A percentile compares a stretch with the other conserved stretches of the same genome.
phyloP scores from a whole-genome alignment of 306 rosid genomes.

The Mimosa bimucronata region DNA sequence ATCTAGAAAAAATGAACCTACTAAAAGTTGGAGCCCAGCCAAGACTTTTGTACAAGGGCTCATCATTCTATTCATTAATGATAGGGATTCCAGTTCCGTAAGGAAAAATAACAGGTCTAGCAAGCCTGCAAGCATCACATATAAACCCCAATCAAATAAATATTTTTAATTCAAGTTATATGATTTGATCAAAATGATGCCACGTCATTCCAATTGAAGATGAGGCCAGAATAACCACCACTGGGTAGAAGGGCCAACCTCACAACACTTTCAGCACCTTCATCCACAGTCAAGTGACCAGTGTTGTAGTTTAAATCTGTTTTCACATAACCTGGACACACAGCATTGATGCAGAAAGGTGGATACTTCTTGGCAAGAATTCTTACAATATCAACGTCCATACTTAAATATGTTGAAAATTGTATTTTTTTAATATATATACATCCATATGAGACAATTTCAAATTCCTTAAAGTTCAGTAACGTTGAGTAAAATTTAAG shows the following conservation, averaged over 20 bases:
- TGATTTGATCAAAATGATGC: slow-evolving; percentile 27
- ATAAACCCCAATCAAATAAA: neutral
- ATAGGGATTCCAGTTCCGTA: neutral
- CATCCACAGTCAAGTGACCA: slow-evolving; percentile 52
- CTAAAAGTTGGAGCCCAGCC: neutral
- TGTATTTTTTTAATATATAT: no score
- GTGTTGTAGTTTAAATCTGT: slow-evolving; percentile 48
- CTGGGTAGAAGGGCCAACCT: slow-evolving; percentile 48
- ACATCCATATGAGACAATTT: no score
- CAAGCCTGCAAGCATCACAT: neutral
- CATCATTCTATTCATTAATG: neutral
- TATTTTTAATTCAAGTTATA: neutral
- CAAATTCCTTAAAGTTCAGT: no score
- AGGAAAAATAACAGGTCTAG: neutral
- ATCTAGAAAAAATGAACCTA: neutral
- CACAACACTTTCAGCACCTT: slow-evolving; percentile 57
- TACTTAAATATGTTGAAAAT: no score
- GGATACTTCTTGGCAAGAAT: neutral
- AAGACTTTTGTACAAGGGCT: neutral
- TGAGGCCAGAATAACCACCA: slow-evolving; percentile 42
- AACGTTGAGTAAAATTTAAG: no score
- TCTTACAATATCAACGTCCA: no score
- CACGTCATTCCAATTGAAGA: slow-evolving; percentile 33
- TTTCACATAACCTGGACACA: slow-evolving; percentile 53
- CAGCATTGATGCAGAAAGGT: slow-evolving; percentile 35